Conservation (phyloP, 306 rosid genomes). For the Arachis stenosperma region DNA sequence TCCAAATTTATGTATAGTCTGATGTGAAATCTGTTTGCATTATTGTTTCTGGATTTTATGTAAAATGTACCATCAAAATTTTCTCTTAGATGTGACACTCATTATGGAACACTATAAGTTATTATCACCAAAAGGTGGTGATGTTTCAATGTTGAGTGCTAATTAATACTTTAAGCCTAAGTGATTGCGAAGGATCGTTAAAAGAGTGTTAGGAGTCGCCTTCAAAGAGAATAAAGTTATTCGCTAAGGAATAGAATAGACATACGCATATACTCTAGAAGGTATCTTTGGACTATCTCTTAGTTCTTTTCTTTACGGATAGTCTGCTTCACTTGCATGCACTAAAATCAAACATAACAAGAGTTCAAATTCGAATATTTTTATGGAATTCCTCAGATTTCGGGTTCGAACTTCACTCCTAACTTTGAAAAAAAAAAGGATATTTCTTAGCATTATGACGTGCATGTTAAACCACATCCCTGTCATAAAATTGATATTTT, state of each 20-base stretch:
- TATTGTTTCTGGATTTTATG: slow-evolving; percentile 10
- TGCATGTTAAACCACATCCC: too few species aligned
- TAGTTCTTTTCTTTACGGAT: slow-evolving; percentile 33
- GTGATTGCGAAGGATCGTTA: slow-evolving; percentile 33
- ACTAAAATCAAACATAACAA: slow-evolving; percentile 10
- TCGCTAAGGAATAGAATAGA: not conserved
- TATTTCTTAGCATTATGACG: too few species aligned
- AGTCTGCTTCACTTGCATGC: slow-evolving; percentile 27
- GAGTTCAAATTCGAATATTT: not conserved
- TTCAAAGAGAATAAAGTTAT: slow-evolving; percentile 30
- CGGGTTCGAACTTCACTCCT: too few species aligned
- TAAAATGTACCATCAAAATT: slow-evolving; percentile 10
- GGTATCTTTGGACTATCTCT: slow-evolving; percentile 36
- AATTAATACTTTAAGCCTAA: slow-evolving; percentile 3
- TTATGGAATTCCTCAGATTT: not conserved
- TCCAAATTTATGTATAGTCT: slow-evolving; percentile 5
- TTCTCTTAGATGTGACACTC: slow-evolving; percentile 1
- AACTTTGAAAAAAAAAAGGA: too few species aligned
- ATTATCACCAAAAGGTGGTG: not conserved
- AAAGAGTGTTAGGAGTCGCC: slow-evolving; percentile 8
- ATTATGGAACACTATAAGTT: not conserved
- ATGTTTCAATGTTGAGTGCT: not conserved
- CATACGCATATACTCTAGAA: slow-evolving; percentile 23
- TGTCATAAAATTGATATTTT: too few species aligned
- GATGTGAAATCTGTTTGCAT: slow-evolving; percentile 25